Base-by-base conservation (phyloP, 2,329 filamentous ascomycete genomes). In the Fusarium sacchari region DNA sequence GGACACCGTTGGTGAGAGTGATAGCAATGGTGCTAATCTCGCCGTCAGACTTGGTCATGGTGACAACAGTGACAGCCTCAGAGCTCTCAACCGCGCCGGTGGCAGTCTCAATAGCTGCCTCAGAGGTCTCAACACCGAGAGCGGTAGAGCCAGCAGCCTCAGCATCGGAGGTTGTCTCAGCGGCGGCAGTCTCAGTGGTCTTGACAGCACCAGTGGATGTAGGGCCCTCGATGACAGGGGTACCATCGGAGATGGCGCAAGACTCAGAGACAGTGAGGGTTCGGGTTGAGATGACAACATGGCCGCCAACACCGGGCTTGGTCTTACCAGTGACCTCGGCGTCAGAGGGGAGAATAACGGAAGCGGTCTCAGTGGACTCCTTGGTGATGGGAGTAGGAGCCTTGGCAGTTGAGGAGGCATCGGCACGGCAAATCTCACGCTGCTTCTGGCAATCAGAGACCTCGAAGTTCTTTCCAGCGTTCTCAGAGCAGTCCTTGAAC, bases 241-340 rank as follows among this genome's bases (percentile, higher is more conserved):
- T 75, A 44, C 76, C 76, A 24, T 74, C 71, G 30, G 71, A 73
- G 50, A 79, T 62, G 32, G 73, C 71, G 39, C 75, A 77, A 50
- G 76, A 70, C 66, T 78, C 77, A 7, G 73, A 70, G 34, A 76
- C 77, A 62, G 77, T 78, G 50, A 78, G 74, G 30, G 74, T 79
- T 30, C 69, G 75, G 44, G 74, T 78, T 42, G 67, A 73, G 66
- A 78, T 77, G 52, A 78, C 76, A 59, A 67, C 69, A 26, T 68
- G 70, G 17, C 75, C 77, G 44, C 69, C 73, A 36, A 78, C 68
- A 55, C 64, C 66, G n/a, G 73, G 58, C 61, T 74, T 70, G 55
- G 59, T 47, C 43, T 66, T 64, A 36, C 59, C 64, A 24, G 67
- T 67, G 26, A 67, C 49, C 22, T 67, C 64, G 14, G 77, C 77